These are phyloP conservation scores for Arthonia radiata DNA, from an alignment of 495 filamentous ascomycete species.

Conservation along the genomic window DNA sequence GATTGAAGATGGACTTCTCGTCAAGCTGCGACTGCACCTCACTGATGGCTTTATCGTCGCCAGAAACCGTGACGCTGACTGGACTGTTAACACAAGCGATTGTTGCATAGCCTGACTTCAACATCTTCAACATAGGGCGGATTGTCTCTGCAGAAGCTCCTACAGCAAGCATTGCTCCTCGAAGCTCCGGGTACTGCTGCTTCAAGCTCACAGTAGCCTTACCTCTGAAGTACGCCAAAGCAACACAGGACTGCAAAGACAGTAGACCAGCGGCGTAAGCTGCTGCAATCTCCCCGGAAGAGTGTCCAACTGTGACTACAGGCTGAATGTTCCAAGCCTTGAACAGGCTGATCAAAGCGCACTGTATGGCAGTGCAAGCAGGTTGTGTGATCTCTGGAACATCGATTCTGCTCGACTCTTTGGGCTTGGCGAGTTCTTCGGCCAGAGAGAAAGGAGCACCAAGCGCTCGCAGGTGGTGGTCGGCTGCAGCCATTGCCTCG, in stretches of 20 bases:
- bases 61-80: conserved; percentile 14
- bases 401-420: conserved; percentile 1
- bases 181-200: no score
- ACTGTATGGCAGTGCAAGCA: no score
- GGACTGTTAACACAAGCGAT: conserved; percentile 16
- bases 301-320: conserved; percentile 21
- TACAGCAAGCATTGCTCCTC: no score
- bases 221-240: no score
- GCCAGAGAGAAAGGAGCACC: conserved; percentile 1
- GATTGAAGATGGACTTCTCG: conserved; percentile 19
- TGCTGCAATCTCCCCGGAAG: conserved; percentile 18
- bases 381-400: not conserved
- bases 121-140: no score
- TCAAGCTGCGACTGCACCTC: conserved; percentile 14
- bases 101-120: conserved; percentile 1
- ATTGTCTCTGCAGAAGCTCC: no score
- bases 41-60: conserved; percentile 16
- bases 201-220: no score
- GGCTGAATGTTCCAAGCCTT: no score
- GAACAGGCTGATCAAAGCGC: no score
- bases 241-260: no score
- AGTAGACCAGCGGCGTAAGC: no score
- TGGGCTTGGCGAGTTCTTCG: conserved; percentile 1
- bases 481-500: not conserved
- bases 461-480: not conserved